Base-by-base conservation (phyloP, 441 rosid species). In the Erodium moschatum region DNA sequence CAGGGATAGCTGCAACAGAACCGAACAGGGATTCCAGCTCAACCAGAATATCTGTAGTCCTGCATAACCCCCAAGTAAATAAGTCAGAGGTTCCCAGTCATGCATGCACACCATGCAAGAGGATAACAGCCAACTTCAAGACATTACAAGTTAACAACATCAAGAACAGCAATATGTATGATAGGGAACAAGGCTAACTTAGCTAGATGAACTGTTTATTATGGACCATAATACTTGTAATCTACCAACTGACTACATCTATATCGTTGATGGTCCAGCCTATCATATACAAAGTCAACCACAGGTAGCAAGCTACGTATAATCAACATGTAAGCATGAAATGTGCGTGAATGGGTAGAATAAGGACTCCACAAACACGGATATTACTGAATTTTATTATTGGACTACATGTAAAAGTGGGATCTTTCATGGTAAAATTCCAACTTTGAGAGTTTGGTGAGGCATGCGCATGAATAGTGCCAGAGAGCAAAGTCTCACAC, bases 11-110 rank as follows among this genome's bases (percentile, higher is more conserved):
- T 50, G 79, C 84, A 74, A 78, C 68, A 18, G 85, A 80, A 20
- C 68, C 69, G 38, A 89, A 90, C 74, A 85, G 69, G 56, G 52
- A 67, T 74, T 71, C 86, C 33, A 87, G 87, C 84, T 86, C 85
- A n/a, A 67, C 81, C 70, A 83, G 60, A 79, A 88, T 91, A 67
- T 82, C 82, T 13, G 76, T 78, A 21, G 84, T 71, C 87, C 98
- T 91, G 89, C 89, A 72, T 19, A 33, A 33, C 68, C 27, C 63
- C 63, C 63, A 8, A 58, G 63, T 19, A 58, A 66, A 16, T 66
- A 31, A 46, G 38, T 62, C 9, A 1, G 38, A 33, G 38, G 0
- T 3, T 33, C 38, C 38, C 38, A 33, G 38, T 33, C 6, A 33
- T 5, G 6, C 38, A 33, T 33, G 38, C 6, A 33, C 4, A 33